Base-by-base conservation (phyloP, 106 monocot genomes). In the Amphibolis antarctica region DNA sequence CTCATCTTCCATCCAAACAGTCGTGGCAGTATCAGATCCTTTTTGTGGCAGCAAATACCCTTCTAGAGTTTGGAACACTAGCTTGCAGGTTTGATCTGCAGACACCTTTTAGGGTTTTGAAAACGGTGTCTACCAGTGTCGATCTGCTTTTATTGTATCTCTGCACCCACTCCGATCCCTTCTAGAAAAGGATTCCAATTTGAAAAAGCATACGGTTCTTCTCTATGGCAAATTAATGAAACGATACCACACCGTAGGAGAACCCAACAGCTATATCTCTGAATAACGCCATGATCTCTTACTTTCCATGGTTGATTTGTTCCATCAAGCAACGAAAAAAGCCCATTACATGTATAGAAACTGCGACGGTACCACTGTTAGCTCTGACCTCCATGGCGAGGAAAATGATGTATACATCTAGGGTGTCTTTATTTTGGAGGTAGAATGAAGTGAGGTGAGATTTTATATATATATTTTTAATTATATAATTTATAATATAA, bases 201-300 rank as follows among this genome's bases (percentile, higher is more conserved):
- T 4, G 36, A 36, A 36, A 36, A 36, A 49, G 17, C 14, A 14
- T 3, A 14, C 17, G 0, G 14, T 19, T 49, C 49, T 7, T 49
- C 49, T 17, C 49, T 17, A 3, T 49, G 49, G n/a, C 49, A 49
- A 49, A 0, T n/a, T n/a, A n/a, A n/a, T 49, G 49, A 49, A 49
- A 49, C 49, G 36, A 36, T 36, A 36, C 7, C 1, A 49, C 49
- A 49, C 3, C 3, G 49, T 19, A 49, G 17, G n/a, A 49, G 49
- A 49, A 14, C 49, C 49, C 49, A 49, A 49, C 49, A 49, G n/a
- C n/a, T n/a, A n/a, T n/a, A n/a, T n/a, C n/a, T 49, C 49, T 49
- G 49, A 49, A 15, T 49, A 49, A 49, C 12, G n/a, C 12, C 49
- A n/a, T n/a, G n/a, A 49, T 49, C 49, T 49, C 17, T 19, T 49